Conservation (phyloP, 441 rosid species). For the Viola pubescens region DNA sequence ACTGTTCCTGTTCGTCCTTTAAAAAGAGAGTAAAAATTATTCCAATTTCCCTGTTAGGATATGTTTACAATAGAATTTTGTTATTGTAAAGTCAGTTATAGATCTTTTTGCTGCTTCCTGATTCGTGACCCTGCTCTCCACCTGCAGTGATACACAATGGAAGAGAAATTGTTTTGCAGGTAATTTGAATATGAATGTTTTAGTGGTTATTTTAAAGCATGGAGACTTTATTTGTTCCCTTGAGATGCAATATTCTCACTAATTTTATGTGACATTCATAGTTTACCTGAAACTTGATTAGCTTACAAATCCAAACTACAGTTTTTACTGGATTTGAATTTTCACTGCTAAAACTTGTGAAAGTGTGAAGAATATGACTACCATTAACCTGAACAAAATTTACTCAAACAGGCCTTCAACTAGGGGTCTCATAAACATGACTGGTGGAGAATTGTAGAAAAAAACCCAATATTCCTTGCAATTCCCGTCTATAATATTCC, state of each 20-base stretch:
- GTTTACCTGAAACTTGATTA: no score
- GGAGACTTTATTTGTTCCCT: no score
- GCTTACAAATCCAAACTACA: no score
- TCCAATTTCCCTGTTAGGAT: no score
- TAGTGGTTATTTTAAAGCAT: background rate
- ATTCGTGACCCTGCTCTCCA: constrained; percentile 21
- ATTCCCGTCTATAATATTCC: background rate
- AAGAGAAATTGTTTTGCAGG: constrained; percentile 81
- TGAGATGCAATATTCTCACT: no score
- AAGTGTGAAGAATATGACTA: no score
- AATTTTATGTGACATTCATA: no score
- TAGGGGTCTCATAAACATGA: constrained; percentile 90
- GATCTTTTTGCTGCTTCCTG: no score
- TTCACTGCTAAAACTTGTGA: background rate
- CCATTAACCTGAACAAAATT: constrained; percentile 15
- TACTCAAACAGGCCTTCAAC: constrained; percentile 56
- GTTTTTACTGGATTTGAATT: background rate
- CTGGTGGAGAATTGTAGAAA: constrained; percentile 85
- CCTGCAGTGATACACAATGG: constrained; percentile 53
- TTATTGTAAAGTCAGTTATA: no score
- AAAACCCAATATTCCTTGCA: constrained; percentile 18
- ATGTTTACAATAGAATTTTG: no score
- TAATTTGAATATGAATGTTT: constrained; percentile 12
- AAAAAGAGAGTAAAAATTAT: no score
- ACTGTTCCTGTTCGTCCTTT: no score